Evolutionary conservation across 495 filamentous ascomycete genomes (phyloP).

Genomic region (Alectoria sarmentosa): DNA sequence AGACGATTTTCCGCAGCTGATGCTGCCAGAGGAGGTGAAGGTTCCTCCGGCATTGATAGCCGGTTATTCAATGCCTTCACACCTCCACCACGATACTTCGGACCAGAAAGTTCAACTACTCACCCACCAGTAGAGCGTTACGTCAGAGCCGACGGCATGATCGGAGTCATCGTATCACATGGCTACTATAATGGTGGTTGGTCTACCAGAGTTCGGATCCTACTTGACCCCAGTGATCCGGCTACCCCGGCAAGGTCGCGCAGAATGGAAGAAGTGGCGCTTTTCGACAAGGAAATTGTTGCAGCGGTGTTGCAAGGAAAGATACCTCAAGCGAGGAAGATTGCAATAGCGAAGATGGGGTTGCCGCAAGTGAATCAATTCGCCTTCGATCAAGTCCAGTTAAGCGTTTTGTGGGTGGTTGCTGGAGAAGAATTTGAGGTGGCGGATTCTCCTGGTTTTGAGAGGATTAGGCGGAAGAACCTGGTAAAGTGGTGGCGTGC

Average conservation of each 20-base stretch:
- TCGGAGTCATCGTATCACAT: background rate
- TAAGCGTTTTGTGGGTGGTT: background rate
- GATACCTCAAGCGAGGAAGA: background rate
- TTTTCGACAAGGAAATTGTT: background rate
- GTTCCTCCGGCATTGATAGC: background rate
- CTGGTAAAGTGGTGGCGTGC: background rate
- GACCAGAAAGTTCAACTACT: too few relatives aligned
- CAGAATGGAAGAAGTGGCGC: background rate
- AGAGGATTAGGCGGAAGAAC: background rate
- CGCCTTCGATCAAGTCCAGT: background rate
- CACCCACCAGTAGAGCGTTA: background rate
- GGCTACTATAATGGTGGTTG: background rate
- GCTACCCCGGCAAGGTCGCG: background rate
- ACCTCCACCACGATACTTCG: background rate
- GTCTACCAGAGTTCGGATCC: background rate
- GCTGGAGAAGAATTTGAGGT: background rate
- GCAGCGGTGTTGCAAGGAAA: background rate
- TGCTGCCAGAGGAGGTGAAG: background rate
- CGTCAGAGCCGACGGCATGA: background rate
- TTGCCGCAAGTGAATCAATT: background rate
- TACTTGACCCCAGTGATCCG: background rate
- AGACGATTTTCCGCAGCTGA: background rate
- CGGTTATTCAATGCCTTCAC: background rate
- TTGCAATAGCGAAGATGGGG: background rate
- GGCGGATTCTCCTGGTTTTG: background rate